These are phyloP conservation scores for Aciculosporium take DNA, from an alignment of 2,329 filamentous ascomycete species.

Conservation along the genomic window DNA sequence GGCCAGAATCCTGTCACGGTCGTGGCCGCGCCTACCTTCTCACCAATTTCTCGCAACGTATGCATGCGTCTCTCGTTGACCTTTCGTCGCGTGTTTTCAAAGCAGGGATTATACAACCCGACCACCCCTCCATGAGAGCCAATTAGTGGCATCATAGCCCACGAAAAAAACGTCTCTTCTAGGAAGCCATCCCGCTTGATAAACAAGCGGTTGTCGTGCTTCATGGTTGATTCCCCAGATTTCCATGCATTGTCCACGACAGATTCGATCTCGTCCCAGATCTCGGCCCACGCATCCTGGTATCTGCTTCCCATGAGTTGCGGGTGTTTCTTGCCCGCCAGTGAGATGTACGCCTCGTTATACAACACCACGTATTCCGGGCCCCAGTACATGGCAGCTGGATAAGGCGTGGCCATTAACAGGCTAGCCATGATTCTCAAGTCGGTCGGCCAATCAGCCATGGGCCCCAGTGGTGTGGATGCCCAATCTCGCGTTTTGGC, in stretches of 20 bases:
- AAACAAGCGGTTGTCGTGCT: slow-evolving; percentile 67
- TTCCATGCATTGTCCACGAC: slow-evolving; percentile 53
- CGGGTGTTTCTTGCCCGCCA: slow-evolving; percentile 68
- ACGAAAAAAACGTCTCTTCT: slow-evolving; percentile 73
- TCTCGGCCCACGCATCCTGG: slow-evolving; percentile 54
- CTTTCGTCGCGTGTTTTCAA: slow-evolving; percentile 67
- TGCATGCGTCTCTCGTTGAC: slow-evolving; percentile 70
- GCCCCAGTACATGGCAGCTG: slow-evolving; percentile 70
- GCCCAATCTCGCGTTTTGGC: slow-evolving; percentile 61
- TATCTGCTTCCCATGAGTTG: slow-evolving; percentile 60
- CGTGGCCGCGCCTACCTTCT: slow-evolving; percentile 57
- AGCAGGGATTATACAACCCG: slow-evolving; percentile 66
- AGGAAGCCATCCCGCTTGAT: slow-evolving; percentile 53
- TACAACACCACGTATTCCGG: slow-evolving; percentile 53
- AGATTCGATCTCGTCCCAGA: slow-evolving; percentile 57
- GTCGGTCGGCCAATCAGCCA: slow-evolving; percentile 58
- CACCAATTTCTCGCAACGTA: slow-evolving; percentile 62
- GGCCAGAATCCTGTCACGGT: slow-evolving; percentile 63
- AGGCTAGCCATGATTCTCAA: slow-evolving; percentile 67
- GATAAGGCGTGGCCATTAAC: slow-evolving; percentile 66
- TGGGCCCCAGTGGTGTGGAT: slow-evolving; percentile 57
- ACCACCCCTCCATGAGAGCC: slow-evolving; percentile 60
- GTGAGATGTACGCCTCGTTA: slow-evolving; percentile 56
- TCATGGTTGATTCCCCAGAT: slow-evolving; percentile 69
- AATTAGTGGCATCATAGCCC: slow-evolving; percentile 66